Conservation (phyloP, 148 eudicot species). For the Salicornia ramosissima region DNA sequence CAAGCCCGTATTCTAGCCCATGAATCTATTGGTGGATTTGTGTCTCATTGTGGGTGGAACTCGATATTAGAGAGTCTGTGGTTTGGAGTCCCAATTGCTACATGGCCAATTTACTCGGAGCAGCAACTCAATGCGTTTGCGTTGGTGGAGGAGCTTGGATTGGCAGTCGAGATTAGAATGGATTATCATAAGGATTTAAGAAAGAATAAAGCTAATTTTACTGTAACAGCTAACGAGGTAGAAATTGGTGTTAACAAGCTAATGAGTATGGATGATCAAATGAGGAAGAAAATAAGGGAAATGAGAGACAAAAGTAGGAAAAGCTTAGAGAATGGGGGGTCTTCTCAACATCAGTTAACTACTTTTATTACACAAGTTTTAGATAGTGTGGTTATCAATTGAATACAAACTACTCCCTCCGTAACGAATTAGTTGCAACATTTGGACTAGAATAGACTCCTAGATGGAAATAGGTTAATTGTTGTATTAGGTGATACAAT, state of each 20-base stretch:
- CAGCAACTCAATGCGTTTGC: conserved; percentile 48
- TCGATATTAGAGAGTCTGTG: conserved; percentile 45
- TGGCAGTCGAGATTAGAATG: conserved; percentile 41
- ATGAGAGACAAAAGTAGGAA: conserved; percentile 21
- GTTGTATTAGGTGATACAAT: too few species aligned
- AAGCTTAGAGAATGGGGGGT: conserved; percentile 26
- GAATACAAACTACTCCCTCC: too few species aligned
- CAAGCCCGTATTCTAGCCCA: conserved; percentile 37
- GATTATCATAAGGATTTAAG: conserved; percentile 28
- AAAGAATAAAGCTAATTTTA: too few species aligned
- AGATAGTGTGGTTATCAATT: neutral
- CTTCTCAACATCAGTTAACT: conserved; percentile 19
- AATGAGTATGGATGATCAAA: conserved; percentile 17
- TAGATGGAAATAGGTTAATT: too few species aligned
- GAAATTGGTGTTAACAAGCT: conserved; percentile 25
- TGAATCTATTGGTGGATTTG: conserved; percentile 37
- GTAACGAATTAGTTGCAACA: too few species aligned
- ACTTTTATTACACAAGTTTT: conserved; percentile 10
- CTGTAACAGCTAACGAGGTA: conserved; percentile 26
- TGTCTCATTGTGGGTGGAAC: conserved; percentile 58
- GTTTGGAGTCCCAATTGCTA: conserved; percentile 42
- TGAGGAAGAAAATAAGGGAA: conserved; percentile 16
- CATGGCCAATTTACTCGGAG: conserved; percentile 45
- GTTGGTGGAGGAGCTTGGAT: conserved; percentile 33
- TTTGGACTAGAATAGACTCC: too few species aligned